Base-by-base conservation (phyloP, 129 eudicot species). In the Saussurea involucrata region DNA sequence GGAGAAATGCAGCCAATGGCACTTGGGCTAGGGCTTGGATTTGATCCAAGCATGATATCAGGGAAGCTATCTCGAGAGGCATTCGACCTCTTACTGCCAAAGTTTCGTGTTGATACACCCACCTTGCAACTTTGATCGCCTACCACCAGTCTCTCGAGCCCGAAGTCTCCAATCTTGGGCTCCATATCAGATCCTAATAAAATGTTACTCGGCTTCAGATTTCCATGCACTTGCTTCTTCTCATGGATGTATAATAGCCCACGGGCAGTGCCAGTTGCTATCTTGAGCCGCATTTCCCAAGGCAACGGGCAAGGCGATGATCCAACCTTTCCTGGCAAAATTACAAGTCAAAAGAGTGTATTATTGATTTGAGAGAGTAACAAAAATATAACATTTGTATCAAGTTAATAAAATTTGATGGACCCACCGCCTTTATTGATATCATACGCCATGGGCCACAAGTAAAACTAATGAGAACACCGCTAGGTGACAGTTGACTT, bases 151-250 rank as follows among this genome's bases (percentile, higher is more conserved):
- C 97, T 80, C 29, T 90, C 96, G 12, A 95, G 92, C 71, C 99
- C 99, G 32, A 95, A 92, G 68, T 95, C 99, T 29, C 92, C 96
- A 4, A 95, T 88, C 78, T 88, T 92, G 66, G 99, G 96, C 89
- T 95, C 97, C 97, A 92, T 95, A 55, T 95, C 92, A 0, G 78
- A 60, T 25, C 91, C 96, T 84, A 95, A 72, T 22, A 95, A 83
- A 40, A 95, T 88, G 82, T 95, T 95, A n/a, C 86, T 92, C 24
- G 99, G 97, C 88, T 95, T 95, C 11, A 95, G 81, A 80, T 95
- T 92, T 0, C 95, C 95, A 8, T 95, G 99, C 22, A 92, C 99
- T 24, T 95, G 97, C 69, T 92, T 95, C 81, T 86, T 92, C 18
- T 95, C 99, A 68, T 95, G 99, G 66, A 95, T 86, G 87, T 92